Evolutionary conservation across 129 eudicot genomes (phyloP).

Genomic region (Centrapalus pauciflorus): DNA sequence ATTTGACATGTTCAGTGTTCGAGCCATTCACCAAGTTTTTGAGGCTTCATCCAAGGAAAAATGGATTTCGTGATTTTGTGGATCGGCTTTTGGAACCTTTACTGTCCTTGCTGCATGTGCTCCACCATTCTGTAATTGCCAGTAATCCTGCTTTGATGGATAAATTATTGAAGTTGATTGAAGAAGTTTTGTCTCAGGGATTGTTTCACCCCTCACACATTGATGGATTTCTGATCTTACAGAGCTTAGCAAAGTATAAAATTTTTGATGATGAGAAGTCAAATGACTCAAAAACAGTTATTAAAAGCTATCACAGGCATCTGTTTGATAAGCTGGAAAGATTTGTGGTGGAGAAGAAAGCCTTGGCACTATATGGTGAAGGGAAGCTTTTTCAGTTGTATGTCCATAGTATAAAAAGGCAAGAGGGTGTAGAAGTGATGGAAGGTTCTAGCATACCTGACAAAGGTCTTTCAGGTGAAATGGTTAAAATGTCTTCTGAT

Average conservation of each 20-base stretch:
- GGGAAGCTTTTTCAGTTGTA: constrained; percentile 70
- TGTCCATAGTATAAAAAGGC: constrained; percentile 47
- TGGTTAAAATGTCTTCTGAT: too few species aligned
- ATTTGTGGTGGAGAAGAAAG: constrained; percentile 41
- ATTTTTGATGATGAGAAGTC: constrained; percentile 34
- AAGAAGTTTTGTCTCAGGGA: constrained; percentile 75
- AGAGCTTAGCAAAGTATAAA: constrained; percentile 56
- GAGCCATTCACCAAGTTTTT: constrained; percentile 77
- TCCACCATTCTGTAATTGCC: constrained; percentile 18
- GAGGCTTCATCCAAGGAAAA: constrained; percentile 72
- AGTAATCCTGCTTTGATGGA: constrained; percentile 19
- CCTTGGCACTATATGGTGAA: constrained; percentile 44
- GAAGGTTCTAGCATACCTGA: constrained; percentile 23
- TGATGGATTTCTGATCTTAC: constrained; percentile 70
- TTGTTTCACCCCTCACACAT: constrained; percentile 79
- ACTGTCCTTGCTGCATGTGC: constrained; percentile 44
- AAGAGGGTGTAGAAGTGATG: constrained; percentile 38
- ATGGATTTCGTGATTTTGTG: constrained; percentile 65
- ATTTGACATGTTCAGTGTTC: constrained; percentile 50
- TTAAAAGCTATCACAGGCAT: constrained; percentile 83
- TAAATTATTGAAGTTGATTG: constrained; percentile 43
- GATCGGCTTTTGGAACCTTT: constrained; percentile 77
- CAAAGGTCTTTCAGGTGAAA: constrained; percentile 11
- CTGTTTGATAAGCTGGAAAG: constrained; percentile 64
- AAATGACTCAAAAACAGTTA: constrained; percentile 41